These are phyloP conservation scores for Acidomyces sp. DNA, from an alignment of 495 filamentous ascomycete species.

Conservation along the genomic window DNA sequence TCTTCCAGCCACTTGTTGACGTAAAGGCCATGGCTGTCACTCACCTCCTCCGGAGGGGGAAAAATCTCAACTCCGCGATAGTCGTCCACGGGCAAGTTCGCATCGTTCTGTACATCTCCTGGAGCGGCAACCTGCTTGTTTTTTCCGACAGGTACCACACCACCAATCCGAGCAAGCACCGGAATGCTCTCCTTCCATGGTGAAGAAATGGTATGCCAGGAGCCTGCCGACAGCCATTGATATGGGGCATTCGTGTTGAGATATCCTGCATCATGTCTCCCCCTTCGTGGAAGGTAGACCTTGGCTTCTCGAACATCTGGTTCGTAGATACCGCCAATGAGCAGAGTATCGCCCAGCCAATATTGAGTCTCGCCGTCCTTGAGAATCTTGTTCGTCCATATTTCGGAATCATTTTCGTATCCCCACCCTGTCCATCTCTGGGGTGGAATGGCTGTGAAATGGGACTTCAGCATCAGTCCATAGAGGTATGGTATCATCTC, in stretches of 20 bases:
- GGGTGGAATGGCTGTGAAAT: conserved; percentile 42
- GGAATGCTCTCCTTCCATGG: conserved; percentile 49
- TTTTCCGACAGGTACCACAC: conserved; percentile 46
- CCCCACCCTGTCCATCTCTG: conserved; percentile 60
- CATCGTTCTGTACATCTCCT: conserved; percentile 42
- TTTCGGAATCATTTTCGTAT: conserved; percentile 47
- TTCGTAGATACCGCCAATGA: conserved; percentile 54
- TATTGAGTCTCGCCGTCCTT: conserved; percentile 49
- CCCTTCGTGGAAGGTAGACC: conserved; percentile 46
- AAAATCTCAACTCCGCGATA: conserved; percentile 52
- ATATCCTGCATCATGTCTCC: conserved; percentile 39
- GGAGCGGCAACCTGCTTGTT: conserved; percentile 41
- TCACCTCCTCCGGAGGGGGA: conserved; percentile 33
- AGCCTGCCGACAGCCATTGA: conserved; percentile 43
- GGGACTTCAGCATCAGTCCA: conserved; percentile 45
- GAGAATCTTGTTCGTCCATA: conserved; percentile 43
- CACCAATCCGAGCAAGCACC: conserved; percentile 47
- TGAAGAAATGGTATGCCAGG: conserved; percentile 46
- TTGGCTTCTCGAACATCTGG: conserved; percentile 37
- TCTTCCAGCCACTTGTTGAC: conserved; percentile 48
- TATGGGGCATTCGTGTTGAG: conserved; percentile 50
- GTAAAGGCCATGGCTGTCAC: conserved; percentile 29
- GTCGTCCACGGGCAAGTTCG: conserved; percentile 45
- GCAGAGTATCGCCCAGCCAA: conserved; percentile 55
- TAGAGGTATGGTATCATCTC: conserved; percentile 58